phyloP scores from a whole-genome alignment of 352 stramenopile species.

The Phytophthora pinifolia region DNA sequence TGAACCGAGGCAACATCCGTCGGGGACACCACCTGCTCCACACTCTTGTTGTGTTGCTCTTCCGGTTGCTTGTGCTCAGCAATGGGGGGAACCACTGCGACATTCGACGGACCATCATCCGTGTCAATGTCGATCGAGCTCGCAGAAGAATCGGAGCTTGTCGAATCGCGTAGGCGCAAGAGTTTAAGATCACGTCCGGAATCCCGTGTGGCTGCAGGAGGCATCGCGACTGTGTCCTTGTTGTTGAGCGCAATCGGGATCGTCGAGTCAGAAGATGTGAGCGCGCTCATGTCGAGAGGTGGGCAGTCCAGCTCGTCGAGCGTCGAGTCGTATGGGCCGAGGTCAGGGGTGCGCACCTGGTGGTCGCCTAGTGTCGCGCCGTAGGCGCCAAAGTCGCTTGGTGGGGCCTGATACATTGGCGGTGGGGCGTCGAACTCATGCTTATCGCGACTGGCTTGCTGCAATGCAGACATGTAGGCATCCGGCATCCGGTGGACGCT shows the following conservation, averaged over 20 bases:
- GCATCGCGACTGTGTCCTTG: slow-evolving; percentile 9
- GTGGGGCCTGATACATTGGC: slow-evolving; percentile 25
- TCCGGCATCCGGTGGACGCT: slow-evolving; percentile 32
- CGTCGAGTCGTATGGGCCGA: slow-evolving; percentile 26
- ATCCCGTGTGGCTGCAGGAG: slow-evolving; percentile 10
- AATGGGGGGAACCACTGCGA: slow-evolving; percentile 20
- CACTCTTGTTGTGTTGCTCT: not conserved
- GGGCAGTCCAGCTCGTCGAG: slow-evolving; percentile 13
- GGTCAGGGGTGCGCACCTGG: slow-evolving; percentile 17
- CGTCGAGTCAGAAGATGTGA: slow-evolving; percentile 24
- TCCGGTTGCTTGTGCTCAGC: slow-evolving; percentile 16
- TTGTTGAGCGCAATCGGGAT: slow-evolving; percentile 26
- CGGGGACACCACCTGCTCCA: not conserved
- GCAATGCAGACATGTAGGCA: slow-evolving; percentile 36
- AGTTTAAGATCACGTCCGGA: slow-evolving; percentile 12
- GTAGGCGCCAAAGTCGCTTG: slow-evolving; percentile 30
- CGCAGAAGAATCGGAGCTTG: slow-evolving; percentile 64
- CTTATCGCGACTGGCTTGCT: slow-evolving; percentile 36
- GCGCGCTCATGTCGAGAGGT: slow-evolving; percentile 38
- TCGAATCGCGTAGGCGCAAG: slow-evolving; percentile 36
- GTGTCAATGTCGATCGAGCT: slow-evolving; percentile 76
- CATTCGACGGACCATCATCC: slow-evolving; percentile 32
- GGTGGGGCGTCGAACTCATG: slow-evolving; percentile 28
- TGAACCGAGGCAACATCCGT: not conserved
- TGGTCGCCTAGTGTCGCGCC: slow-evolving; percentile 24